phyloP scores from a whole-genome alignment of 495 filamentous ascomycete genomes.

The Astrothelium subdiscretum region DNA sequence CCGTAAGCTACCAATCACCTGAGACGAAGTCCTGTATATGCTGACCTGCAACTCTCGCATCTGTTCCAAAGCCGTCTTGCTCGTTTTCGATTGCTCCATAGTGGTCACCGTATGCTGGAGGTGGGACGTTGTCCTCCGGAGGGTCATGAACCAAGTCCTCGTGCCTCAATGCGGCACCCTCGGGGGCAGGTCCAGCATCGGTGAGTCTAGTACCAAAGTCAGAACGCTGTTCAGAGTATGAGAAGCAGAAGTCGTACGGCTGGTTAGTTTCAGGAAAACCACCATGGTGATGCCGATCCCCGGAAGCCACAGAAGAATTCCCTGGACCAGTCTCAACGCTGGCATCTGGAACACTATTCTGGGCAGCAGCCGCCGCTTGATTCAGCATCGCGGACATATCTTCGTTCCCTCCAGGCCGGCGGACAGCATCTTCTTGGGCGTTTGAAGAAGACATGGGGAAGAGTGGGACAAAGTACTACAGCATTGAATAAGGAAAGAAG shows the following conservation, averaged over 20 bases:
- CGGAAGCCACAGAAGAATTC: neutral
- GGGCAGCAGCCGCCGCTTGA: neutral
- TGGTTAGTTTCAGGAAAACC: neutral
- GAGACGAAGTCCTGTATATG: neutral
- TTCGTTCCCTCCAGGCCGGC: neutral
- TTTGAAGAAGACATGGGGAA: neutral
- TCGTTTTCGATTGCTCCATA: conserved; percentile 39
- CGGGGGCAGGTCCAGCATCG: neutral
- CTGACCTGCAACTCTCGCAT: conserved; percentile 32
- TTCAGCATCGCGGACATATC: neutral
- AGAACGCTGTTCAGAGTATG: neutral
- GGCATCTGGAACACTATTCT: neutral
- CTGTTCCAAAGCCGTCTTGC: conserved; percentile 42
- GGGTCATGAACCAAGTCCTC: neutral
- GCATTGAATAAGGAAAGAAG: neutral
- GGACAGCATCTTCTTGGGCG: neutral
- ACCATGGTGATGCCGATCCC: neutral
- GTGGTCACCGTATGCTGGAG: conserved; percentile 39
- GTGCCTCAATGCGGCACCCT: neutral
- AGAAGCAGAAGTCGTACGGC: neutral
- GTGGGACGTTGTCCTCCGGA: conserved; percentile 17
- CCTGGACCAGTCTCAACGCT: neutral
- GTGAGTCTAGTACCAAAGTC: neutral
- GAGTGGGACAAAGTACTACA: neutral
- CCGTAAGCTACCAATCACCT: neutral